Conservation (phyloP, 768 basidiomycete species). For the Suillus occidentalis region DNA sequence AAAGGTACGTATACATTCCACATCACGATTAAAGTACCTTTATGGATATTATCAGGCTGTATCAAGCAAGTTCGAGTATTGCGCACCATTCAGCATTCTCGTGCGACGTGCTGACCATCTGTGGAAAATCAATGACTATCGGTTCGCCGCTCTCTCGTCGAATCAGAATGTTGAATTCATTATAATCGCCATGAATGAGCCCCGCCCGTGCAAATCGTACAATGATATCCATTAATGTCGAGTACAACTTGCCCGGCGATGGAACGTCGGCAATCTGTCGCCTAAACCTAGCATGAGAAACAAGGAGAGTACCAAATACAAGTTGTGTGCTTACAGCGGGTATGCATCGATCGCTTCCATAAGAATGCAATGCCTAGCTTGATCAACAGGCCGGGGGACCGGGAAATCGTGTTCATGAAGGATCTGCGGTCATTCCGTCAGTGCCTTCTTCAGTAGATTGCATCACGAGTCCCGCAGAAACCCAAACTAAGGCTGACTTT, state of each 20-base stretch:
- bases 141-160: slow-evolving; percentile 73
- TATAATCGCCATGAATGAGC: slow-evolving; percentile 98
- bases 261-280: slow-evolving; percentile 85
- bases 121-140: slow-evolving; percentile 96
- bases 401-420: slow-evolving; percentile 91
- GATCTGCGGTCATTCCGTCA: slow-evolving; percentile 50
- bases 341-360: slow-evolving; percentile 97
- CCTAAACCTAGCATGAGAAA: slow-evolving; percentile 38
- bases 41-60: slow-evolving; percentile 10
- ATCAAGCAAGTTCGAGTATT: slow-evolving; percentile 11
- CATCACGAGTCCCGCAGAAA: neutral
- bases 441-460: neutral
- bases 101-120: slow-evolving; percentile 98
- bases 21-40: slow-evolving; percentile 99
- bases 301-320: neutral
- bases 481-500: slow-evolving; percentile 56
- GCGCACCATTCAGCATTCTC: slow-evolving; percentile 93
- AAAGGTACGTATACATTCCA: slow-evolving; percentile 92
- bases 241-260: slow-evolving; percentile 89
- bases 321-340: slow-evolving; percentile 71
- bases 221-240: slow-evolving; percentile 90
- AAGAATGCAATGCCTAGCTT: slow-evolving; percentile 90
- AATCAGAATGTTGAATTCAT: slow-evolving; percentile 99
- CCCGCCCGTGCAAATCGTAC: slow-evolving; percentile 92
- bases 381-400: slow-evolving; percentile 91